phyloP scores from a whole-genome alignment of 169 alveolate species.

The Plasmodium yoelii region DNA sequence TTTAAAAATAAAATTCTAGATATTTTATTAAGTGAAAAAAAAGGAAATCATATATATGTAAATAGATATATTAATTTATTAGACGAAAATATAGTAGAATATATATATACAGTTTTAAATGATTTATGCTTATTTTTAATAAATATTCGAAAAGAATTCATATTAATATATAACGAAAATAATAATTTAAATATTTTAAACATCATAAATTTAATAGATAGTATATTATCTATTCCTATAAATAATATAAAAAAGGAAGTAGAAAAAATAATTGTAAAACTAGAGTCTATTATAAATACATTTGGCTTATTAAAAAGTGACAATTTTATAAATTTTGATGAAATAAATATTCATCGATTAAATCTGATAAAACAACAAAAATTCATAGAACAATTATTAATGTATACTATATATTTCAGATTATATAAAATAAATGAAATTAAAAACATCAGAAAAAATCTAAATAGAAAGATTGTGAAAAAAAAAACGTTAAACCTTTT shows the following conservation, averaged over 20 bases:
- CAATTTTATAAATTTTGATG: constrained; percentile 49
- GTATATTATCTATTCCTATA: constrained; percentile 29
- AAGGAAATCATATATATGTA: constrained; percentile 61
- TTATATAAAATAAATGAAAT: constrained; percentile 38
- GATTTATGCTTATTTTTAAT: constrained; percentile 36
- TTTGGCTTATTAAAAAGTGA: constrained; percentile 23
- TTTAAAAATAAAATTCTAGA: constrained; percentile 46
- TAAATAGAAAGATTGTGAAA: constrained; percentile 55
- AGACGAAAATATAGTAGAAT: constrained; percentile 34
- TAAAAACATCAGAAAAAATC: constrained; percentile 47
- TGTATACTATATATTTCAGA: constrained; percentile 62
- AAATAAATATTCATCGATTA: constrained; percentile 12
- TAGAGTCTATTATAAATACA: constrained; percentile 33
- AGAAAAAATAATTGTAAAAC: constrained; percentile 39
- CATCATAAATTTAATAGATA: constrained; percentile 39
- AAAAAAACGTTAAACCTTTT: constrained; percentile 52
- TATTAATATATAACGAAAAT: constrained; percentile 50
- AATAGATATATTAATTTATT: constrained; percentile 46
- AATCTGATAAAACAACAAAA: constrained; percentile 6
- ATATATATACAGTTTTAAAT: constrained; percentile 29
- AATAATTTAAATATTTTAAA: constrained; percentile 24
- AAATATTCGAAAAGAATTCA: constrained; percentile 18
- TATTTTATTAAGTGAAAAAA: constrained; percentile 22
- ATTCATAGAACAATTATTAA: constrained; percentile 22
- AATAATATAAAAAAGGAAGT: constrained; percentile 32